phyloP scores from a whole-genome alignment of 306 rosid species.

The Astragalus membranaceus region DNA sequence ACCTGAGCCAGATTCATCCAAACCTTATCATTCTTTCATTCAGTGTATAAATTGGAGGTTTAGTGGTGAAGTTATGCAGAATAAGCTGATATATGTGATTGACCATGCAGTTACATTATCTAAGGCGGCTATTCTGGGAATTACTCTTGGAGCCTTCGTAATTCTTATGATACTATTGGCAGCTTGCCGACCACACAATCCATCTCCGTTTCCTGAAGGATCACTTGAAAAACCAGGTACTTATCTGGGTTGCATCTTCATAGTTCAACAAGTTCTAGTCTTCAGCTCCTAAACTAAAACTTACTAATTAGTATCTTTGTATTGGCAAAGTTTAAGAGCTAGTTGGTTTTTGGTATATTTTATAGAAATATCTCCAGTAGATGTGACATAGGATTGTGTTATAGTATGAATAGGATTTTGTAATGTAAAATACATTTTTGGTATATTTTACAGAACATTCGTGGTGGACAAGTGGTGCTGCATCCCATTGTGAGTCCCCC shows the following conservation, averaged over 20 bases:
- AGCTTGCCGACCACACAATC: slow-evolving; percentile 74
- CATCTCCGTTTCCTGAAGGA: slow-evolving; percentile 67
- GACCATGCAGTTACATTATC: slow-evolving; percentile 57
- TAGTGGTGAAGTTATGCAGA: neutral
- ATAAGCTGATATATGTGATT: neutral
- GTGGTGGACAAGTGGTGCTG: no score
- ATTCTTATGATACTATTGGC: slow-evolving; percentile 85
- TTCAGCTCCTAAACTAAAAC: neutral
- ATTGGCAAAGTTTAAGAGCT: no score
- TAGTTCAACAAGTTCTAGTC: neutral
- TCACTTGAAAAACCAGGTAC: slow-evolving; percentile 87
- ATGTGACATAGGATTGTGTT: no score
- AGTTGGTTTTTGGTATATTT: no score
- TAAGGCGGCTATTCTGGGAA: slow-evolving; percentile 91
- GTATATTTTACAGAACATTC: no score
- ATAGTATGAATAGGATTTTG: no score
- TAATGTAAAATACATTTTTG: no score
- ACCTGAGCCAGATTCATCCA: no score
- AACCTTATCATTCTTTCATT: neutral
- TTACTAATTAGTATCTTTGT: neutral
- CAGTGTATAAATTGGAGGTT: neutral
- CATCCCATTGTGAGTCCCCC: no score
- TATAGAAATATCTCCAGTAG: no score
- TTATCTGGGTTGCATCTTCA: neutral
- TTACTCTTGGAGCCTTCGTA: slow-evolving; percentile 86